Evolutionary conservation across 164 flowering plant species (phyloP).

Genomic region (Tetracentron sinense): DNA sequence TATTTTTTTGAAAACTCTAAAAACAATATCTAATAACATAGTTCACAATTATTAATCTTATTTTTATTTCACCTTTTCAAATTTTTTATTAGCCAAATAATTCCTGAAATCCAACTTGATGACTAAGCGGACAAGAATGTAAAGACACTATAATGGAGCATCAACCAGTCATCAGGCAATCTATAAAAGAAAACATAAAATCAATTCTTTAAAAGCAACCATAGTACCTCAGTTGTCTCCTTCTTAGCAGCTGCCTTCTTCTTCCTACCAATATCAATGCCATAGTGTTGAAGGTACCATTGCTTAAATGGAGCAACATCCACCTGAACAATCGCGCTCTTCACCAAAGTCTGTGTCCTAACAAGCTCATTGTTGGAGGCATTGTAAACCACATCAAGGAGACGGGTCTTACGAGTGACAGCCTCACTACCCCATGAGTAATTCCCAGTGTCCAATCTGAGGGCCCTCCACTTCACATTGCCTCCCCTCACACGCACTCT

Average conservation of each 20-base stretch:
- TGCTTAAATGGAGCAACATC: conserved; percentile 33
- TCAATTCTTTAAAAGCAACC: too few relatives aligned
- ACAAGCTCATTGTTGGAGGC: conserved; percentile 36
- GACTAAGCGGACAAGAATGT: too few relatives aligned
- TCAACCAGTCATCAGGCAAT: too few relatives aligned
- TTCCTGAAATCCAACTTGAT: too few relatives aligned
- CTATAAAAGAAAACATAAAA: background rate
- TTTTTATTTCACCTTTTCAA: too few relatives aligned
- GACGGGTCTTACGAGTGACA: conserved; percentile 26
- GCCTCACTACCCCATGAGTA: conserved; percentile 36
- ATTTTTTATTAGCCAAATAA: too few relatives aligned
- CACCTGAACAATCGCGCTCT: conserved; percentile 32
- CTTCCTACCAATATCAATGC: conserved; percentile 29
- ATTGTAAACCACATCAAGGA: conserved; percentile 36
- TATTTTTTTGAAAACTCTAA: too few relatives aligned
- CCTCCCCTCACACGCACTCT: conserved; percentile 33
- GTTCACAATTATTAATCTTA: too few relatives aligned
- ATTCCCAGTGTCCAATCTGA: conserved; percentile 29
- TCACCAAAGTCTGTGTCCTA: conserved; percentile 32
- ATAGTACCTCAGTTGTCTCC: conserved; percentile 27
- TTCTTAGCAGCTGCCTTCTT: conserved; percentile 27
- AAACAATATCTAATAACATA: too few relatives aligned
- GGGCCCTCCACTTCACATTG: conserved; percentile 33
- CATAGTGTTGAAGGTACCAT: conserved; percentile 32
- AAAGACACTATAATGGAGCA: too few relatives aligned